Base-by-base conservation (phyloP, 164 flowering plant species). In the Stephania japonica region DNA sequence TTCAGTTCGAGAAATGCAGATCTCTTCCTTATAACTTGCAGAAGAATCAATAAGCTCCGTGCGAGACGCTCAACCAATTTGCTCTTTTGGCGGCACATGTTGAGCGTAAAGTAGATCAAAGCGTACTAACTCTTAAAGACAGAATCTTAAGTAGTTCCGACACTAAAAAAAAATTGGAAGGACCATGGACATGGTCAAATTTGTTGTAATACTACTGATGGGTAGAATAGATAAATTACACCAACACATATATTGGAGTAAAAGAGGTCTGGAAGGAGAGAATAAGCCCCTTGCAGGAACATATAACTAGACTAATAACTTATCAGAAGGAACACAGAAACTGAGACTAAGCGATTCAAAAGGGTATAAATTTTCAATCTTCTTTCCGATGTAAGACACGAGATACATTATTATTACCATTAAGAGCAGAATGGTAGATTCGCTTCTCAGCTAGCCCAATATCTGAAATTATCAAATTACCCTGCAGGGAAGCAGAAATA, bases 361-460 rank as follows among this genome's bases (percentile, higher is more conserved):
- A 74, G 82, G 78, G 67, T 83, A 80, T 84, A 77, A 80, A 84
- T 76, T 84, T 77, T 89, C 97, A 91, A 74, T 92, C 90, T 72
- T 82, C 93, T 91, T 94, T 92, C 87, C 81, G 90, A 90, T 84
- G 97, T 85, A 88, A 88, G 83, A 86, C 91, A 86, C 82, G 82
- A 87, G 89, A 86, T 81, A 83, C 84, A 81, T 86, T 81, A 87
- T 81, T 79, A 83, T 93, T 93, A 95, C 99, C 98, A 78, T 87
- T 82, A 66, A 91, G 90, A 25, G 93, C 91, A 78, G 97, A 89
- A 84, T 89, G 99, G 80, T 93, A 91, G 71, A 88, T 76, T 71
- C 98, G 84, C 84, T 93, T 95, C 90, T 95, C 99, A 9, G 97
- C 81, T 65, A 93, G 82, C 71, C 94, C 99, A 77, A 89, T 86